phyloP scores from a whole-genome alignment of 164 flowering plant genomes.

The Pachysandra terminalis region DNA sequence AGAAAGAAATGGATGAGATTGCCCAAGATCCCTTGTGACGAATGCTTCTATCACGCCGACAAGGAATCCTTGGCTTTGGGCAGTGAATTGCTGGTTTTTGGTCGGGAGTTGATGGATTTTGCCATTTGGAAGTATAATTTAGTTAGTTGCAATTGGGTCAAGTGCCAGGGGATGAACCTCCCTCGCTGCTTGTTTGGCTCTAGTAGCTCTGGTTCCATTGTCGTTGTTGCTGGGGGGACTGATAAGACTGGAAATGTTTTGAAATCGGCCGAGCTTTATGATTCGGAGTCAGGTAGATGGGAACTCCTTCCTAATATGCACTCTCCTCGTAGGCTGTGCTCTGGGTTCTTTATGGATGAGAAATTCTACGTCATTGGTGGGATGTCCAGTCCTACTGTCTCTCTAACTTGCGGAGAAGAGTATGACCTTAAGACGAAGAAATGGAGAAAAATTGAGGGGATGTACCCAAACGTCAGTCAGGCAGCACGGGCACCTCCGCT shows the following conservation, averaged over 20 bases:
- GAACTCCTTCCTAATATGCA: constrained; percentile 13
- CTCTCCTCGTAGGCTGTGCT: constrained; percentile 17
- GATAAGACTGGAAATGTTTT: constrained; percentile 9
- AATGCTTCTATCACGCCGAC: constrained; percentile 19
- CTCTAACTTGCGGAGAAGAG: background rate
- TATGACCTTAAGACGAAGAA: background rate
- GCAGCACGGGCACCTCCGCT: constrained; percentile 5
- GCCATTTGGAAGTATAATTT: constrained; percentile 16
- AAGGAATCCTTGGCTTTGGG: constrained; percentile 28
- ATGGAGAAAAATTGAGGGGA: constrained; percentile 2
- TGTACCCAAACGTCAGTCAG: background rate
- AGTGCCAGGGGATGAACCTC: constrained; percentile 10
- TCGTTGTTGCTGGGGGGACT: constrained; percentile 18
- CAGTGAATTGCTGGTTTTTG: constrained; percentile 25
- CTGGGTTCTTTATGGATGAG: constrained; percentile 19
- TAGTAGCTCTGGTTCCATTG: constrained; percentile 12
- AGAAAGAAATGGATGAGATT: constrained; percentile 21
- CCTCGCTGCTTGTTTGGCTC: constrained; percentile 25
- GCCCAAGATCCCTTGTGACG: constrained; percentile 18
- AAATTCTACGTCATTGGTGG: constrained; percentile 22
- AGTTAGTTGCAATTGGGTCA: constrained; percentile 8
- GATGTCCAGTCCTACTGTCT: constrained; percentile 3
- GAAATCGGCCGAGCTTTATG: constrained; percentile 18
- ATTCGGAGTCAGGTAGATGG: constrained; percentile 12
- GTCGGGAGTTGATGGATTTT: constrained; percentile 6